A percentile compares a stretch with the other conserved stretches of the same genome.
These are phyloP conservation scores for Mycosphaerelloides madeirae DNA, from an alignment of 2,329 filamentous ascomycete species.

Conservation along the genomic window DNA sequence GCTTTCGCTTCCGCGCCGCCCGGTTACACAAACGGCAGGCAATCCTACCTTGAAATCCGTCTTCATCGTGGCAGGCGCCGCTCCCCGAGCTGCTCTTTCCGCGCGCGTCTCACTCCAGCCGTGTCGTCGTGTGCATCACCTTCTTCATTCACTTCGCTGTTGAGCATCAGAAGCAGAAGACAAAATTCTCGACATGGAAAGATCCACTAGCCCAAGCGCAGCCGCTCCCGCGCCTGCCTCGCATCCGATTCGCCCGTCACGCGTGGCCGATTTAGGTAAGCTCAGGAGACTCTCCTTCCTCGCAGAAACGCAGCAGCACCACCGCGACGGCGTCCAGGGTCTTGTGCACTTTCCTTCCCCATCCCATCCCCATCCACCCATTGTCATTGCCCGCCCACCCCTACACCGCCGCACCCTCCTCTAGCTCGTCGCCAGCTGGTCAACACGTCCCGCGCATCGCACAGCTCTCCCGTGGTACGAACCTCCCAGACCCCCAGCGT, in stretches of 20 bases:
- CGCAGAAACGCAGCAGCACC: neutral
- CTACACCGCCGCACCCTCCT: neutral
- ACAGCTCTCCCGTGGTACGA: neutral
- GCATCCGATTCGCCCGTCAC: neutral
- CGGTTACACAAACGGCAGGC: neutral
- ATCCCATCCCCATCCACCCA: neutral
- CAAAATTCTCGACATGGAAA: slow-evolving; percentile 18
- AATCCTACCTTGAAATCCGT: slow-evolving; percentile 86
- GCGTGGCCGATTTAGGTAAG: slow-evolving; percentile 1
- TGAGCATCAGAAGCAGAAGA: neutral
- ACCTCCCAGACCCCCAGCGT: too few relatives aligned
- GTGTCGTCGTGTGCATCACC: neutral
- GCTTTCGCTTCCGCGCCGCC: neutral
- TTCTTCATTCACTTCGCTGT: neutral
- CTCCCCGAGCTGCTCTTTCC: too few relatives aligned
- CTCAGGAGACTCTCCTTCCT: slow-evolving; percentile 4
- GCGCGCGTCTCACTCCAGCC: too few relatives aligned
- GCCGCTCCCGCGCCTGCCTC: too few relatives aligned
- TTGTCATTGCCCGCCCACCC: neutral
- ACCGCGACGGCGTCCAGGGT: neutral
- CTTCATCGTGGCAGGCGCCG: slow-evolving; percentile 65
- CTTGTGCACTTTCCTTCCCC: neutral
- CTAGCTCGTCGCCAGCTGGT: neutral
- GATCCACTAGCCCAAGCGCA: slow-evolving; percentile 2
- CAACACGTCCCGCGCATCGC: neutral